These are phyloP conservation scores for Sclerotinia borealis DNA, from an alignment of 2,329 filamentous ascomycete species.

Conservation along the genomic window DNA sequence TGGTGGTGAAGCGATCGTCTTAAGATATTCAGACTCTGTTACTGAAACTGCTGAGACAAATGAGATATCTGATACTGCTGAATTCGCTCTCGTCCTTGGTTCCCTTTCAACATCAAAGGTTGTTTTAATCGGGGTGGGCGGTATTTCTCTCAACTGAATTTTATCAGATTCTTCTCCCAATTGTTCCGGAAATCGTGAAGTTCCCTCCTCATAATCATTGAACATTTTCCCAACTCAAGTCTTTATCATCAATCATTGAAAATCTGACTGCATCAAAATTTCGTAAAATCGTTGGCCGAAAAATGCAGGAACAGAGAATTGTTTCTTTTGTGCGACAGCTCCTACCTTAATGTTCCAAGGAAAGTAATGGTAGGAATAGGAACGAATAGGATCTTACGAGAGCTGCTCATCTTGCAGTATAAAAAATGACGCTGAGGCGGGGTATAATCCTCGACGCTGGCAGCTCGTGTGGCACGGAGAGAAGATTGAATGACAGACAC, in stretches of 20 bases:
- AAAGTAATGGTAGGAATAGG: neutral
- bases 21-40: neutral
- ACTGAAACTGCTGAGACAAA: neutral
- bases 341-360: neutral
- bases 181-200: neutral
- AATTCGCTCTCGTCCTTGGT: neutral
- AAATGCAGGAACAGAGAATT: neutral
- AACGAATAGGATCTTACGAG: neutral
- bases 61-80: neutral
- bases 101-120: conserved; percentile 1
- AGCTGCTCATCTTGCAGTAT: neutral
- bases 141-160: conserved; percentile 7
- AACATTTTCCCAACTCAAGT: neutral
- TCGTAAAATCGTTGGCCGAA: neutral
- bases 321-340: neutral
- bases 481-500: conserved; percentile 5
- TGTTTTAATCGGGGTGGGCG: conserved; percentile 4
- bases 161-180: conserved; percentile 1
- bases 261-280: conserved; percentile 5
- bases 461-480: neutral
- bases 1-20: neutral
- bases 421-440: neutral
- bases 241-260: neutral
- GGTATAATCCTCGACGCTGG: neutral
- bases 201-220: neutral